Conservation (phyloP, 148 eudicot genomes). For the Spergularia marina region DNA sequence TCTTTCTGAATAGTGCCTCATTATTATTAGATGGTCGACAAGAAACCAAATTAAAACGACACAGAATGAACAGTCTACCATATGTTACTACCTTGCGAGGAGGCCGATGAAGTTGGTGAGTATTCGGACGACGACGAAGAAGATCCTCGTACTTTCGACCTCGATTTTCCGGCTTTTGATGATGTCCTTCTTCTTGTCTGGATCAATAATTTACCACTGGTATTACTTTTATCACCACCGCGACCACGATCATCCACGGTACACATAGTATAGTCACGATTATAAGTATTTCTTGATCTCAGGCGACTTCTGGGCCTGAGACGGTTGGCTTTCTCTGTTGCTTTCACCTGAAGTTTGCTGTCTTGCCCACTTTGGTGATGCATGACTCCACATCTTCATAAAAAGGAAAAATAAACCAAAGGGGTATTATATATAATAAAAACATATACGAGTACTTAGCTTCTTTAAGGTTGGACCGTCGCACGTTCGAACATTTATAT, state of each 20-base stretch:
- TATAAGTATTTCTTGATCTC: neutral
- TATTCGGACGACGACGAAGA: neutral
- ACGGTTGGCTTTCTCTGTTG: neutral
- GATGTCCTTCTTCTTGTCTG: neutral
- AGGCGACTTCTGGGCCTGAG: neutral
- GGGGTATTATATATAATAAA: neutral
- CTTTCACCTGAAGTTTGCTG: constrained; percentile 3
- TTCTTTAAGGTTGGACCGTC: neutral
- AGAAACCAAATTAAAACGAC: neutral
- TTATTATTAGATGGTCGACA: neutral
- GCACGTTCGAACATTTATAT: neutral
- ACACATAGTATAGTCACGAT: neutral
- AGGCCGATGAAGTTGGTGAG: neutral
- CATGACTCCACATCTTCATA: constrained; percentile 13
- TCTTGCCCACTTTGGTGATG: neutral
- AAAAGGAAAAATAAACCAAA: neutral
- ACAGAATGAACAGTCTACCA: neutral
- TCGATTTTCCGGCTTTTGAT: neutral
- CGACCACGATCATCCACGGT: neutral
- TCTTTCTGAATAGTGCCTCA: neutral
- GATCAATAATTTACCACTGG: neutral
- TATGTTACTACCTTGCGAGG: constrained; percentile 1
- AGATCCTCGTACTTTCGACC: neutral
- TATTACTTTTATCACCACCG: constrained; percentile 1
- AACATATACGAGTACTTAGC: neutral